Conservation (phyloP, 257 asterid genomes). For the Lavandula angustifolia region DNA sequence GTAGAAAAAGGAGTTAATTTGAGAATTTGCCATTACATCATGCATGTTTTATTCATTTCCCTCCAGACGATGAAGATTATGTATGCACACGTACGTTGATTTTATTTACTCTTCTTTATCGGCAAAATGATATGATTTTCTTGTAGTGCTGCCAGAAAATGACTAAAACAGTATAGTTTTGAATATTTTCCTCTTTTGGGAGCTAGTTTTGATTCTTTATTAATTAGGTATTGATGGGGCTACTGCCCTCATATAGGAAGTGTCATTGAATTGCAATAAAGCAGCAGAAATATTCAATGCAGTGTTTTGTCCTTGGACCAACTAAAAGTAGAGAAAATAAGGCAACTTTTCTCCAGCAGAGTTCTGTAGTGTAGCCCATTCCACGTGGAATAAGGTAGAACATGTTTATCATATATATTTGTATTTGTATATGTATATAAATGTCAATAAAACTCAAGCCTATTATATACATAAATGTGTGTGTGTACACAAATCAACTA, state of each 20-base stretch:
- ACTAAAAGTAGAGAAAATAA: conserved; percentile 30
- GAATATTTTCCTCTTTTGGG: not conserved
- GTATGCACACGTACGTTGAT: not conserved
- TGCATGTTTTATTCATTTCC: too few species aligned
- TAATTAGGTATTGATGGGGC: conserved; percentile 41
- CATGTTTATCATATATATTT: too few species aligned
- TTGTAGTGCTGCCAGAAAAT: not conserved
- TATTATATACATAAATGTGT: too few species aligned
- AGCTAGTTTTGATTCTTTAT: conserved; percentile 37
- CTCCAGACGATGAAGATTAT: not conserved
- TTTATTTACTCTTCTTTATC: not conserved
- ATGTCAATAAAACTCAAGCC: too few species aligned
- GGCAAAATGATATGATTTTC: not conserved
- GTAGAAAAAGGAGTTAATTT: too few species aligned
- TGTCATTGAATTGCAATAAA: conserved; percentile 33
- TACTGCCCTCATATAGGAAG: conserved; percentile 24
- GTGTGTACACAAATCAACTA: too few species aligned
- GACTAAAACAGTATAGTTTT: not conserved
- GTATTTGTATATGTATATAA: too few species aligned
- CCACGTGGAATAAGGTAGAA: not conserved
- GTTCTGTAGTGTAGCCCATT: conserved; percentile 13
- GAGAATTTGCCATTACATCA: not conserved
- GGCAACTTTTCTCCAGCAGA: conserved; percentile 28
- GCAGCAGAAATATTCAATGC: conserved; percentile 31
- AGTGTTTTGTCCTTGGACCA: conserved; percentile 8